A percentile compares a stretch with the other conserved stretches of the same genome.
These are phyloP conservation scores for Leccinum huronense DNA, from an alignment of 1,284 basidiomycete genomes.

Conservation along the genomic window DNA sequence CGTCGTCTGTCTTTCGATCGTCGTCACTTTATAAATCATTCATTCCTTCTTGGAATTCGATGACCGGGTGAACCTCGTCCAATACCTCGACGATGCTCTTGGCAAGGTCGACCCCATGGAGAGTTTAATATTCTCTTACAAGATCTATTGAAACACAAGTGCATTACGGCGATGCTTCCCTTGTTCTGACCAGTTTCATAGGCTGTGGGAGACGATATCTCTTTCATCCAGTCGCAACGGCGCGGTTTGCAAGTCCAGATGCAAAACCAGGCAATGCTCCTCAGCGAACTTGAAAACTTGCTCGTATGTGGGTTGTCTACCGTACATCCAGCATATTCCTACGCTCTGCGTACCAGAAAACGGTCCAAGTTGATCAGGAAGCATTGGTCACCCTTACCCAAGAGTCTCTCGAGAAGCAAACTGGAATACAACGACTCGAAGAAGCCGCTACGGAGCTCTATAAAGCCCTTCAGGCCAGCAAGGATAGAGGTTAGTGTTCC, in stretches of 20 bases:
- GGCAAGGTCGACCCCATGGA: conserved; percentile 86
- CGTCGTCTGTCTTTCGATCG: conserved; percentile 18
- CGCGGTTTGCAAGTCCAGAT: conserved; percentile 97
- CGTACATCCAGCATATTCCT: conserved; percentile 1
- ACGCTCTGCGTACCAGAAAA: conserved; percentile 60
- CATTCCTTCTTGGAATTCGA: conserved; percentile 96
- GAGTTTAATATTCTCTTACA: conserved; percentile 83
- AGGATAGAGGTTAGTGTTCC: conserved; percentile 68
- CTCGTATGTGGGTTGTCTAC: conserved; percentile 51
- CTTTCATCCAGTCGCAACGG: conserved; percentile 95
- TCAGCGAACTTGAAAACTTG: conserved; percentile 82
- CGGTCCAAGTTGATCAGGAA: conserved; percentile 84
- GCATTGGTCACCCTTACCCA: conserved; percentile 79
- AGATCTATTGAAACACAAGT: conserved; percentile 89
- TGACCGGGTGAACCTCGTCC: conserved; percentile 82
- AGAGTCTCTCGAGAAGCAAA: conserved; percentile 77
- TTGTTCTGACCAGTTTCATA: conserved; percentile 35
- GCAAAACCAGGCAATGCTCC: conserved; percentile 86
- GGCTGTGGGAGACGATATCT: conserved; percentile 94
- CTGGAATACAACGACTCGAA: conserved; percentile 79
- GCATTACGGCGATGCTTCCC: background rate
- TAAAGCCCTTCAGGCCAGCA: conserved; percentile 90
- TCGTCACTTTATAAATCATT: conserved; percentile 42
- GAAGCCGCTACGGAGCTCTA: conserved; percentile 87
- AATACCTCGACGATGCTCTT: conserved; percentile 86